phyloP scores from a whole-genome alignment of 306 rosid genomes.

The Dicorynia guianensis region DNA sequence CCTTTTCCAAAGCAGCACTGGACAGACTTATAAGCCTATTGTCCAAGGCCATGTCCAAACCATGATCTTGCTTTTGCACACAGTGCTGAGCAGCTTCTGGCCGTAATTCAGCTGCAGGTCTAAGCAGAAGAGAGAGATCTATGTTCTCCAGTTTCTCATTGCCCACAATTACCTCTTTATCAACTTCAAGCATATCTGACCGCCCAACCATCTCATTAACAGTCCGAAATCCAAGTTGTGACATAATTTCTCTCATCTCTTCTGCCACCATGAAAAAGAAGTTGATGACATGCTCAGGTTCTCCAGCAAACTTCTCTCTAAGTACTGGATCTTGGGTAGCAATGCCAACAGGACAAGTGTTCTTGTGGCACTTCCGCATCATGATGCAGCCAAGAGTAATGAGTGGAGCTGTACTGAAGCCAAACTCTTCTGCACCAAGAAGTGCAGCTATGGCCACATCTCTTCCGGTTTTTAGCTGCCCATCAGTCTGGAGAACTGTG shows the following conservation, averaged over 20 bases:
- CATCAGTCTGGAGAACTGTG: slow-evolving; percentile 94
- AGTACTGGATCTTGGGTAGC: slow-evolving; percentile 99
- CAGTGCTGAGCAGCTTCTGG: slow-evolving; percentile 96
- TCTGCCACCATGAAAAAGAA: slow-evolving; percentile 98
- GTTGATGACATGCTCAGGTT: slow-evolving; percentile 97
- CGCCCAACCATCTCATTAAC: slow-evolving; percentile 96
- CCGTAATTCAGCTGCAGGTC: slow-evolving; percentile 95
- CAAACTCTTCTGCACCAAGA: slow-evolving; percentile 99
- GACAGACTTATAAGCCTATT: slow-evolving; percentile 76
- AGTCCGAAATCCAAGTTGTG: slow-evolving; percentile 82
- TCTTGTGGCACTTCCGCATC: slow-evolving; percentile 99
- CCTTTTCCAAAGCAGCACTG: slow-evolving; percentile 79
- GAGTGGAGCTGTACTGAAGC: slow-evolving; percentile 99
- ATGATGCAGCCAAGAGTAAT: slow-evolving; percentile 98
- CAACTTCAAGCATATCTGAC: slow-evolving; percentile 94
- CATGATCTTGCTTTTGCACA: slow-evolving; percentile 93
- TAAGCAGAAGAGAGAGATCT: slow-evolving; percentile 82
- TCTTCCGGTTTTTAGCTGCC: slow-evolving; percentile 99
- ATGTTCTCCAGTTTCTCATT: slow-evolving; percentile 89
- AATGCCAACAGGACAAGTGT: slow-evolving; percentile 97
- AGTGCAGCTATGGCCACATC: slow-evolving; percentile 98
- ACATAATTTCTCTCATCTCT: slow-evolving; percentile 95
- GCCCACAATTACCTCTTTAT: slow-evolving; percentile 75
- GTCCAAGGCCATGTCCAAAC: slow-evolving; percentile 93
- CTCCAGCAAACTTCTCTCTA: slow-evolving; percentile 97